Evolutionary conservation across 2,329 filamentous ascomycete species (phyloP).

Genomic region (Didymella arachidicola): DNA sequence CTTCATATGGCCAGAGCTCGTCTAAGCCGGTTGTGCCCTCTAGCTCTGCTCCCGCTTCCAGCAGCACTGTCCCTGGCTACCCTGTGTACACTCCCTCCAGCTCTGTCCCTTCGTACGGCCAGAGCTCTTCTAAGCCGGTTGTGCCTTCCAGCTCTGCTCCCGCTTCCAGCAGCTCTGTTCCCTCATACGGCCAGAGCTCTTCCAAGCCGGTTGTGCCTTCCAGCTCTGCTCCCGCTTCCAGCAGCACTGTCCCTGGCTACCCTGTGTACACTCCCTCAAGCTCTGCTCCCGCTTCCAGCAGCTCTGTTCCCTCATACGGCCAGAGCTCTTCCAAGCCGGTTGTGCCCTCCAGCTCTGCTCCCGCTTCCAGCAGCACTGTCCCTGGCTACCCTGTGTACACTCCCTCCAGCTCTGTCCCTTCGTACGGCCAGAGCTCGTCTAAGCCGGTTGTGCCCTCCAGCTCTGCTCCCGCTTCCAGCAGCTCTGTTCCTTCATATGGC

Average conservation of each 20-base stretch:
- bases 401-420: too few relatives aligned
- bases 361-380: background rate
- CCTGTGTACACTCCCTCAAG: background rate
- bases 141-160: constrained; percentile 11
- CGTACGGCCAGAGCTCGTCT: too few relatives aligned
- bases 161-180: background rate
- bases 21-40: background rate
- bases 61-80: too few relatives aligned
- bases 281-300: background rate
- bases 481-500: too few relatives aligned
- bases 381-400: constrained; percentile 8
- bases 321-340: background rate
- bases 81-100: constrained; percentile 2
- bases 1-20: too few relatives aligned
- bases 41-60: constrained; percentile 7
- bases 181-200: constrained; percentile 1
- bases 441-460: too few relatives aligned
- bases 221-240: background rate
- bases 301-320: background rate
- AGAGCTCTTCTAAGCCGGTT: constrained; percentile 7
- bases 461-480: too few relatives aligned
- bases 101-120: too few relatives aligned
- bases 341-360: constrained; percentile 1
- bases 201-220: background rate
- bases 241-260: background rate